Conservation (phyloP, 2,329 filamentous ascomycete species). For the Colletotrichum scovillei region DNA sequence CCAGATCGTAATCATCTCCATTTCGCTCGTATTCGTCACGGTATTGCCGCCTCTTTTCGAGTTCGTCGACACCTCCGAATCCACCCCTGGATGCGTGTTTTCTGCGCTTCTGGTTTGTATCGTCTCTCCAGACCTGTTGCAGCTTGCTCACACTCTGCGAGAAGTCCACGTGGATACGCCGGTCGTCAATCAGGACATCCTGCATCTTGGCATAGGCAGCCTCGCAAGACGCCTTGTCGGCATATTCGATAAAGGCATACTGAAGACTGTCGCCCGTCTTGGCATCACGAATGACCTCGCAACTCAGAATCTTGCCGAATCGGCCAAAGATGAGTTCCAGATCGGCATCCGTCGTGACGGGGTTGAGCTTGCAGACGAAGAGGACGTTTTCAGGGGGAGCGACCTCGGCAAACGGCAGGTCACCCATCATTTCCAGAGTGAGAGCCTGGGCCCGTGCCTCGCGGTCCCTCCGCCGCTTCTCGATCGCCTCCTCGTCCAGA, state of each 20-base stretch:
- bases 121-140: constrained; percentile 88
- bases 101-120: constrained; percentile 83
- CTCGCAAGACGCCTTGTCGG: constrained; percentile 92
- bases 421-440: constrained; percentile 97
- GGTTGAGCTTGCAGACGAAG: constrained; percentile 98
- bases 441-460: constrained; percentile 94
- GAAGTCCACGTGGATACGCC: constrained; percentile 98
- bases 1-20: constrained; percentile 76
- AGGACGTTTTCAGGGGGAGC: constrained; percentile 97
- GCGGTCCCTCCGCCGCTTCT: constrained; percentile 84
- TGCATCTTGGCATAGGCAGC: constrained; percentile 99
- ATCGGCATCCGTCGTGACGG: constrained; percentile 94
- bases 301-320: constrained; percentile 94
- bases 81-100: constrained; percentile 70
- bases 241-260: constrained; percentile 98
- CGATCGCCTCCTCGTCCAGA: constrained; percentile 80
- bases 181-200: constrained; percentile 94
- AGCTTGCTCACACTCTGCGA: constrained; percentile 93
- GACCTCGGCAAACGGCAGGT: constrained; percentile 96
- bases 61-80: constrained; percentile 87
- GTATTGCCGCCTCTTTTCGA: constrained; percentile 94
- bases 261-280: constrained; percentile 95
- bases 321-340: constrained; percentile 96
- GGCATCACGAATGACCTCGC: constrained; percentile 94
- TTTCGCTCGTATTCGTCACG: constrained; percentile 67